Base-by-base conservation (phyloP, 805 yeast species). In the Lachancea cidri region DNA sequence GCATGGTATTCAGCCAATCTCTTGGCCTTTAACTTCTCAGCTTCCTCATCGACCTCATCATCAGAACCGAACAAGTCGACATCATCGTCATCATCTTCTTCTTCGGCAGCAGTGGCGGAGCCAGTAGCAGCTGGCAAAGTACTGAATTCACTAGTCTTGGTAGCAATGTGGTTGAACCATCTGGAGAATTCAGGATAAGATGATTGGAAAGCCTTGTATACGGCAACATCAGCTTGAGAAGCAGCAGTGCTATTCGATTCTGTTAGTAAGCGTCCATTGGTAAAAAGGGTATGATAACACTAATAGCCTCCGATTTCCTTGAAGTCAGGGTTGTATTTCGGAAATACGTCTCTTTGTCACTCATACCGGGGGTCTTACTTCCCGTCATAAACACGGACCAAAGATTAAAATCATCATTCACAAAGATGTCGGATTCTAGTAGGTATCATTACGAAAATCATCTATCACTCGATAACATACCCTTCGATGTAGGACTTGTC, bases 331-430 rank as follows among this genome's bases (percentile, higher is more conserved):
- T 25, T 40, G 58, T 55, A 44, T 39, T 35, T 38, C 27, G 36
- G 42, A 44, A 42, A 42, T 44, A 59, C 65, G 46, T 50, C 56
- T 59, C 62, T 57, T 72, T 82, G 80, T 79, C 86, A 84, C 89
- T 86, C 95, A 86, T 81, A 80, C 81, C 85, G 82, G 89, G 77
- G 95, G 94, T 83, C 91, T 84, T 84, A 81, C 70, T 72, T 86
- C 94, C 81, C 88, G 85, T 86, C 95, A 79, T 83, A 83, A 86
- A 86, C 94, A 85, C 89, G 94, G 94, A 85, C 94, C 94, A 85
- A 54, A 55, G 59, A 55, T 82, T 74, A 60, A 62, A 72, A 70
- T 83, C 88, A 83, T 81, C 86, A 81, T 75, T 41, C 49, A 47
- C 41, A 43, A 27, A 24, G 39, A 24, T 11, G 25, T n/a, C n/a